Evolutionary conservation across 2,329 filamentous ascomycete genomes (phyloP), one percentile per base, ranked within the genome.

Genomic region (Colletotrichum lentis): DNA sequence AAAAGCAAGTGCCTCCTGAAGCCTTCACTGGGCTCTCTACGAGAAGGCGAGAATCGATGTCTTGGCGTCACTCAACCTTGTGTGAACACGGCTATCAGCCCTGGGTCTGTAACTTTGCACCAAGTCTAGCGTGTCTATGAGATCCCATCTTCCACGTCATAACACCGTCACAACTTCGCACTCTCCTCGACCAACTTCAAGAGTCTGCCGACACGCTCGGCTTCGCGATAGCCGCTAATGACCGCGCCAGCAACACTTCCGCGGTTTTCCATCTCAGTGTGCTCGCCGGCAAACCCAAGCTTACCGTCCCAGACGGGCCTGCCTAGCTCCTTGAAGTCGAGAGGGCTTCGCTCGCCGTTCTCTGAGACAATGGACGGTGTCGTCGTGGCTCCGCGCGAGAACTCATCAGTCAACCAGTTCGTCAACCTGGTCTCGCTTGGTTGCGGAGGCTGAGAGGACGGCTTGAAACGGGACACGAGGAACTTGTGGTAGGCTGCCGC

Each of bases 231-330:
- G 18, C 66, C 66, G 44, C 66, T 69, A n/a, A 69, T 44, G 24
- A 69, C 56, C 14, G 66, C 66, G 24, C 66, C 66, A 16, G 66
- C 66, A 22, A 69, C 66, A 31, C 66, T 69, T 44, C 66, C 66
- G 41, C 66, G 66, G 56, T 69, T 50, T 39, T 69, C 66, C 66
- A 69, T 69, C 39, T 69, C 66, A 31, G 66, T 69, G 62, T 69
- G 66, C 62, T 69, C 66, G 5, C 66, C 66, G 6, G 66, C 62
- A 24, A 69, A 69, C 22, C 66, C 66, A 52, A 69, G 66, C 12
- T 43, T 56, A 3, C 66, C 66, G 20, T 66, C 50, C 66, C 62
- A 69, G 3, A 60, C 66, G 14, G 66, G 62, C 27, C 66, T 69
- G 27, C 66, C 41, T 20, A 69, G 39, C 37, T 69, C 66, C 50